These are phyloP conservation scores for Vicia villosa DNA, from an alignment of 306 rosid genomes.

Conservation along the genomic window DNA sequence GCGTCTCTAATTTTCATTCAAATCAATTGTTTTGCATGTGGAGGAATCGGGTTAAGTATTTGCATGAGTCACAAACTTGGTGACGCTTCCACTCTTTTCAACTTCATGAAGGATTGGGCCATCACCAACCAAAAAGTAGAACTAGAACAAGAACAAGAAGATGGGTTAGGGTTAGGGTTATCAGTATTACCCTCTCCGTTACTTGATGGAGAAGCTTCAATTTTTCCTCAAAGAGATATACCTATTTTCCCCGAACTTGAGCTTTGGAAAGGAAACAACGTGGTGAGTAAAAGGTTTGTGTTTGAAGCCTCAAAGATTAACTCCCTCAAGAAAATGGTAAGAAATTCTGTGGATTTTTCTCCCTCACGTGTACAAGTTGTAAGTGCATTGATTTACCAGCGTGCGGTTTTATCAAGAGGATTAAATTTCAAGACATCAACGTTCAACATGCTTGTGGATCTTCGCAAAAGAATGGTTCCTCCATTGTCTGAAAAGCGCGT, in stretches of 20 bases:
- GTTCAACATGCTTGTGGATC: conserved; percentile 23
- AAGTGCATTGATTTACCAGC: conserved; percentile 33
- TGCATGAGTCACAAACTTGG: conserved; percentile 56
- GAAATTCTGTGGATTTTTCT: conserved; percentile 14
- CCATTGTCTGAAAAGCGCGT: conserved; percentile 27
- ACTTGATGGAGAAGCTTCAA: conserved; percentile 21
- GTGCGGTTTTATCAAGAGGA: conserved; percentile 23
- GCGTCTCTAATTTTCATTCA: conserved; percentile 44
- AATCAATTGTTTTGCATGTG: conserved; percentile 45
- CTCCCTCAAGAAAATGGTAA: conserved; percentile 38
- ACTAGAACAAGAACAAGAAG: background rate
- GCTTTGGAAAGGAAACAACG: background rate
- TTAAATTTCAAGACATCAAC: background rate
- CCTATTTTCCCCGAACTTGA: conserved; percentile 24
- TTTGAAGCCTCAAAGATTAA: conserved; percentile 39
- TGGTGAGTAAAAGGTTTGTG: conserved; percentile 43
- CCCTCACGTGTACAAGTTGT: conserved; percentile 49
- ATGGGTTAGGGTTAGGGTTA: background rate
- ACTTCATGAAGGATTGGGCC: conserved; percentile 60
- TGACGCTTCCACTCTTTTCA: conserved; percentile 42
- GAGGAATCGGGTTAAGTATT: conserved; percentile 47
- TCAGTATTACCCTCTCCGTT: background rate
- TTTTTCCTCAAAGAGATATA: conserved; percentile 32
- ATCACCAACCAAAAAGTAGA: conserved; percentile 2
- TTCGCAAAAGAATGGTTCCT: conserved; percentile 46